These are phyloP conservation scores for Melastoma candidum DNA, from an alignment of 441 rosid genomes.

Conservation along the genomic window DNA sequence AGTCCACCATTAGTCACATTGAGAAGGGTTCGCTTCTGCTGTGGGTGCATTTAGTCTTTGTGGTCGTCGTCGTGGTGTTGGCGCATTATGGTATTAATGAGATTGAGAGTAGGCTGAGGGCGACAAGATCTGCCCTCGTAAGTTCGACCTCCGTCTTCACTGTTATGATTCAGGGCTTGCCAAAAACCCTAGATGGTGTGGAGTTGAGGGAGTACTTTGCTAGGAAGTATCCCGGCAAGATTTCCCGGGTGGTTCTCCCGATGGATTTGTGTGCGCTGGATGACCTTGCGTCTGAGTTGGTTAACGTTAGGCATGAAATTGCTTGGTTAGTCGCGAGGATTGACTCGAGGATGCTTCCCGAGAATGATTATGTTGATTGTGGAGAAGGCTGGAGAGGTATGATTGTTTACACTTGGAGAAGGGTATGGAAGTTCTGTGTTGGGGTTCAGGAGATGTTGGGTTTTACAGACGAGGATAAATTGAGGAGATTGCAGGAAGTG, in stretches of 20 bases:
- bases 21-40: slow-evolving; percentile 68
- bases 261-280: slow-evolving; percentile 95
- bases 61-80: slow-evolving; percentile 44
- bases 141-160: slow-evolving; percentile 77
- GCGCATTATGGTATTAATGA: slow-evolving; percentile 64
- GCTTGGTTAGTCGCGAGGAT: slow-evolving; percentile 84
- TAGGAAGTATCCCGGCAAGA: slow-evolving; percentile 72
- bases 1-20: slow-evolving; percentile 70
- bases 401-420: slow-evolving; percentile 25
- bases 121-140: slow-evolving; percentile 60
- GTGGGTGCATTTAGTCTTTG: slow-evolving; percentile 80
- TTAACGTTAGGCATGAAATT: slow-evolving; percentile 72
- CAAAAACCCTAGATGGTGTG: slow-evolving; percentile 62
- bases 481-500: slow-evolving; percentile 62
- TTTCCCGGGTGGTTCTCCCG: slow-evolving; percentile 67
- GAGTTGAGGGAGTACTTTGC: slow-evolving; percentile 65
- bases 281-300: slow-evolving; percentile 74
- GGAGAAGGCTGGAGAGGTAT: slow-evolving; percentile 10
- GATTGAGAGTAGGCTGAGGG: slow-evolving; percentile 52
- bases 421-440: slow-evolving; percentile 33
- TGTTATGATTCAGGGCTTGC: slow-evolving; percentile 82
- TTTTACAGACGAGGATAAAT: slow-evolving; percentile 56
- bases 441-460: slow-evolving; percentile 42
- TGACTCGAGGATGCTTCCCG: slow-evolving; percentile 66
- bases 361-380: slow-evolving; percentile 26